Percentiles rank a stretch among this genome's conserved stretches.
phyloP scores from a whole-genome alignment of 176 grass and related monocot genomes.

The Oryza australiensis region DNA sequence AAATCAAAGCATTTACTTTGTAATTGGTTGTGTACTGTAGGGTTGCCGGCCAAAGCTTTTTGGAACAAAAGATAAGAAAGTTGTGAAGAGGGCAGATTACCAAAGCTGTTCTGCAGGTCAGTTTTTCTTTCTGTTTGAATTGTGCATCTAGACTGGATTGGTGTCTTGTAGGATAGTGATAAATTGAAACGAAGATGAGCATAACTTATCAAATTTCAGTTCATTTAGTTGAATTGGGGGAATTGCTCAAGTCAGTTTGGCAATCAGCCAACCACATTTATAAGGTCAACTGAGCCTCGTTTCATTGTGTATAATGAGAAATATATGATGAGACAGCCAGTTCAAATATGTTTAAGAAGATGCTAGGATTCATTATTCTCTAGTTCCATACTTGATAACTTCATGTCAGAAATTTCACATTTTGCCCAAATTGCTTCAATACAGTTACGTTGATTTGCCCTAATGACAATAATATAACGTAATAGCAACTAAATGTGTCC shows the following conservation, averaged over 20 bases:
- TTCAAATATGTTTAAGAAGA: slow-evolving; percentile 7
- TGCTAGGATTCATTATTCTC: slow-evolving; percentile 17
- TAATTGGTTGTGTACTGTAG: slow-evolving; percentile 41
- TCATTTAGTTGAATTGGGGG: background rate
- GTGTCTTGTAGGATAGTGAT: background rate
- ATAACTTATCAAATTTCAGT: slow-evolving; percentile 3
- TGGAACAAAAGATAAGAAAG: slow-evolving; percentile 73
- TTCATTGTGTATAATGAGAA: background rate
- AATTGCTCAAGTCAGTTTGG: background rate
- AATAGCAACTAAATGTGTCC: slow-evolving; percentile 24
- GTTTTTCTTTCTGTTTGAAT: slow-evolving; percentile 35
- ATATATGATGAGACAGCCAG: background rate
- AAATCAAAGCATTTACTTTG: slow-evolving; percentile 23
- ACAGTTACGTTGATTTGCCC: slow-evolving; percentile 5
- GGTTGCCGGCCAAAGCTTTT: slow-evolving; percentile 58
- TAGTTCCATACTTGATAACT: slow-evolving; percentile 25
- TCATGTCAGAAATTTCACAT: background rate
- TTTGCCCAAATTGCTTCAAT: background rate
- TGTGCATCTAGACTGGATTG: background rate
- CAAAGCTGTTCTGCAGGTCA: slow-evolving; percentile 48
- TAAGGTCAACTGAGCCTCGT: slow-evolving; percentile 1
- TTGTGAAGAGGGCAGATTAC: slow-evolving; percentile 47
- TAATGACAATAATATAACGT: background rate
- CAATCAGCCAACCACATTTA: background rate
- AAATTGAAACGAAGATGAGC: background rate